Conservation (phyloP, 768 basidiomycete genomes). For the Pulveroboletus frians region DNA sequence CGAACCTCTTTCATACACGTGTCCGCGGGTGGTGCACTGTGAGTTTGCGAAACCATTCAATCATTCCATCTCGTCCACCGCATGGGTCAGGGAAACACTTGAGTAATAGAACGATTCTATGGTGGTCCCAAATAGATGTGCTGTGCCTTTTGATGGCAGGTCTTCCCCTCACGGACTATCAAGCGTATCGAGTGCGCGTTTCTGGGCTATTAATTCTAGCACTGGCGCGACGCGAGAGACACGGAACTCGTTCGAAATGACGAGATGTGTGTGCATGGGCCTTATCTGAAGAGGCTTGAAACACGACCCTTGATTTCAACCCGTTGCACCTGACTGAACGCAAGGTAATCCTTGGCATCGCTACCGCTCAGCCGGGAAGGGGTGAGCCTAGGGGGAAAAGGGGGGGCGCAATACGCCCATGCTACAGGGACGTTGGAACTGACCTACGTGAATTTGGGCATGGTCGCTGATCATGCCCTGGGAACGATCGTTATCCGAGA, state of each 20-base stretch:
- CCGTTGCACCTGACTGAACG: background rate
- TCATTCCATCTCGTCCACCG: background rate
- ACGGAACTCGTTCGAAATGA: background rate
- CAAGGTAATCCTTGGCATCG: background rate
- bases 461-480: background rate
- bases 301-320: background rate
- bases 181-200: background rate
- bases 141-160: background rate
- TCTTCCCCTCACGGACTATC: background rate
- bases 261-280: background rate
- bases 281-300: slow-evolving; percentile 10
- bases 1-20: slow-evolving; percentile 1
- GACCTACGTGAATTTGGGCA: background rate
- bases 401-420: background rate
- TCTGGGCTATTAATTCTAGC: background rate
- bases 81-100: slow-evolving; percentile 2
- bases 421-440: background rate
- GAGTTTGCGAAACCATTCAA: background rate
- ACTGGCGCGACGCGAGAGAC: background rate
- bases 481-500: background rate
- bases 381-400: background rate
- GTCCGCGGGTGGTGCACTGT: background rate
- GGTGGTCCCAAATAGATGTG: background rate
- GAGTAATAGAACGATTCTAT: background rate
- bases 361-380: background rate